These are phyloP conservation scores for Huntiella decipiens DNA, from an alignment of 2,329 filamentous ascomycete genomes.

Conservation along the genomic window DNA sequence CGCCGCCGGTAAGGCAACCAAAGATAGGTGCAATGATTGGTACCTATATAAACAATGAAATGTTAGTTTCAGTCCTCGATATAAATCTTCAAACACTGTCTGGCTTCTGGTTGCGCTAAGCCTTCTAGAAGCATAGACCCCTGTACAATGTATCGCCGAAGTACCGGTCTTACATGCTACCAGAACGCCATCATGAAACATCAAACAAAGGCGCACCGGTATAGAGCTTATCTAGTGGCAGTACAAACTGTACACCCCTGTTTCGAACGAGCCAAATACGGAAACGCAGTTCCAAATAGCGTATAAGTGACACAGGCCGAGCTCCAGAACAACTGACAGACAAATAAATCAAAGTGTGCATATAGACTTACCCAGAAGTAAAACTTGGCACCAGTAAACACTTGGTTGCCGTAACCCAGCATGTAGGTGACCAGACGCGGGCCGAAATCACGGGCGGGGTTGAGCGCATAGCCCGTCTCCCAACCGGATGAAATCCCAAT, in stretches of 20 bases:
- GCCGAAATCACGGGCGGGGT: constrained; percentile 53
- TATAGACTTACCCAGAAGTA: constrained; percentile 42
- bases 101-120: not conserved
- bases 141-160: not conserved
- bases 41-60: constrained; percentile 16
- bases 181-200: no score
- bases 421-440: constrained; percentile 47
- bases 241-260: no score
- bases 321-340: constrained; percentile 1
- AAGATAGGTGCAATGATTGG: constrained; percentile 55
- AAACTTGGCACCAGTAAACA: constrained; percentile 47
- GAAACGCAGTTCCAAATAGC: no score
- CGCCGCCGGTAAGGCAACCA: constrained; percentile 43
- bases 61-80: no score
- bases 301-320: no score
- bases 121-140: not conserved
- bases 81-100: no score
- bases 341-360: not conserved
- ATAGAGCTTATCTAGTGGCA: no score
- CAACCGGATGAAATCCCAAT: constrained; percentile 59
- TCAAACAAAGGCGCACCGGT: no score
- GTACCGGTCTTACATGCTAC: not conserved
- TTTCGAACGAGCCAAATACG: no score
- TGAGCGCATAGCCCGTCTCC: constrained; percentile 62
- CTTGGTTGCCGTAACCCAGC: constrained; percentile 46